Conservation (phyloP, 108 stramenopile species). For the Cylindrotheca closterium region DNA sequence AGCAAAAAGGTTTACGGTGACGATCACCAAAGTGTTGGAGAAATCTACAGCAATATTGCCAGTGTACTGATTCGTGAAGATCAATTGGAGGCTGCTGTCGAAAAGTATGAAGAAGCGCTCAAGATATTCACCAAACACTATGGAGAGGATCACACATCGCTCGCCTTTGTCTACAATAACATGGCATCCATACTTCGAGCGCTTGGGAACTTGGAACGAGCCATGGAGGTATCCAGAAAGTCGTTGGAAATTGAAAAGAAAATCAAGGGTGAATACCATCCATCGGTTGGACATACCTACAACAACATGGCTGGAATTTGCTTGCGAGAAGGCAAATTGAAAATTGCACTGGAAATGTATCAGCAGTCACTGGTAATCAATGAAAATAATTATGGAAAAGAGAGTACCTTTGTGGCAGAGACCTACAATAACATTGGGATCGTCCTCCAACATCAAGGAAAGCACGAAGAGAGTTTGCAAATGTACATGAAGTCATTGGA, state of each 20-base stretch:
- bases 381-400: constrained; percentile 16
- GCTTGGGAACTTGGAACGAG: not conserved
- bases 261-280: not conserved
- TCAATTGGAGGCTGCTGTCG: not conserved
- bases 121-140: not conserved
- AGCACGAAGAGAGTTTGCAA: not conserved
- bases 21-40: constrained; percentile 21
- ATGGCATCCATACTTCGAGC: not conserved
- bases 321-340: not conserved
- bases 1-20: constrained; percentile 10
- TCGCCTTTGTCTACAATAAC: not conserved
- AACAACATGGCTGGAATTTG: not conserved
- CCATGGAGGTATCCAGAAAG: not conserved
- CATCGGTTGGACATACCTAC: not conserved
- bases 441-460: not conserved
- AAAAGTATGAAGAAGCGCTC: not conserved
- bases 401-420: constrained; percentile 1
- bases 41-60: constrained; percentile 6
- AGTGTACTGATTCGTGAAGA: not conserved
- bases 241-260: not conserved
- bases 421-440: not conserved
- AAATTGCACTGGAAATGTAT: constrained; percentile 13
- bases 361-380: constrained; percentile 9
- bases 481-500: not conserved
- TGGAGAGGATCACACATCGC: not conserved